Evolutionary conservation across 371 early-diverging fungal species (phyloP).

Genomic region (Mortierella sp.): DNA sequence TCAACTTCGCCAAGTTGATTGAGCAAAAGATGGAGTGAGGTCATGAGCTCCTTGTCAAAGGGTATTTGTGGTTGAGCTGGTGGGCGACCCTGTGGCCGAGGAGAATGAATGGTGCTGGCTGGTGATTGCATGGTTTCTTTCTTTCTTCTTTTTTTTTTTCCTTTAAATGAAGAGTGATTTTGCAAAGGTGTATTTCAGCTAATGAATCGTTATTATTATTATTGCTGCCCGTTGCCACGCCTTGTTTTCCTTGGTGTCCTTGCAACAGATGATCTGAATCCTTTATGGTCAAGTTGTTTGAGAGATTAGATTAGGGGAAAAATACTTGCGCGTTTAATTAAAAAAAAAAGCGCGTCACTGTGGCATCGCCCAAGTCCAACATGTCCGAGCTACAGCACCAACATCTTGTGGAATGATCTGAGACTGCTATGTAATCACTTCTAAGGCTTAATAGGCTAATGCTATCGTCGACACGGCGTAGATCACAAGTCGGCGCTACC

Average conservation of each 20-base stretch:
- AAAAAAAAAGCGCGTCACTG: no score
- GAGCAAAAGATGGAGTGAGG: constrained; percentile 35
- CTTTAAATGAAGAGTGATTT: no score
- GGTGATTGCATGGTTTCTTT: constrained; percentile 37
- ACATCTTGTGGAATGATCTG: constrained; percentile 5
- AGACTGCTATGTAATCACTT: not conserved
- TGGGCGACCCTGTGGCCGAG: constrained; percentile 33
- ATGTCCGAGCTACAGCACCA: no score
- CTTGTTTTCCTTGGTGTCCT: not conserved
- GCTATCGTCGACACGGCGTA: not conserved
- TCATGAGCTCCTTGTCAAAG: constrained; percentile 48
- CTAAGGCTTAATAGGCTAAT: not conserved
- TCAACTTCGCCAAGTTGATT: constrained; percentile 52
- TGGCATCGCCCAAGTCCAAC: no score
- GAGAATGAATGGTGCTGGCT: constrained; percentile 45
- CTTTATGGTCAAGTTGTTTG: no score
- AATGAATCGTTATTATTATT: no score
- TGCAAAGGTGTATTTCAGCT: no score
- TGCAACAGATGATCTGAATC: not conserved
- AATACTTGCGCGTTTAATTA: no score
- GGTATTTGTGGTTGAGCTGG: constrained; percentile 33
- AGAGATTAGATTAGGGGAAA: no score
- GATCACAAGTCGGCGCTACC: not conserved
- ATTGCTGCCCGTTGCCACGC: no score
- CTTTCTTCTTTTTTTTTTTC: not conserved